These are phyloP conservation scores for Seminavis robusta DNA, from an alignment of 108 stramenopile genomes.

Conservation along the genomic window DNA sequence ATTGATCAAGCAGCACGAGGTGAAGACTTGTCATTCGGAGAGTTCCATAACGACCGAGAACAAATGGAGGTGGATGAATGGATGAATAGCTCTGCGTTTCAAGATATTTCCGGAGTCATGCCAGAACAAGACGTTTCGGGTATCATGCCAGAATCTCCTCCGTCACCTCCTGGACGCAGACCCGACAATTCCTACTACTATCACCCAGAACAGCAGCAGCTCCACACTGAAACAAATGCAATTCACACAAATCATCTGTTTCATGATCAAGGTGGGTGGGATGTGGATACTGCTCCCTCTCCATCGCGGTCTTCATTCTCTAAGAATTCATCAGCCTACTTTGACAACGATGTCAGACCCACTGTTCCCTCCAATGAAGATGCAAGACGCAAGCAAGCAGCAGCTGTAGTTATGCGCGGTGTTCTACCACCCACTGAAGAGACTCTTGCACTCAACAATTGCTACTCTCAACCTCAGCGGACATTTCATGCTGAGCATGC, in stretches of 20 bases:
- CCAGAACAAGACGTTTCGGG: not conserved
- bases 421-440: slow-evolving; percentile 39
- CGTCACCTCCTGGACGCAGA: not conserved
- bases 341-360: slow-evolving; percentile 15
- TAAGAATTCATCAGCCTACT: slow-evolving; percentile 48
- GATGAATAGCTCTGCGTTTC: not conserved
- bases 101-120: slow-evolving; percentile 7
- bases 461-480: slow-evolving; percentile 19
- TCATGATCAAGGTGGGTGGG: too few species aligned
- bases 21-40: not conserved
- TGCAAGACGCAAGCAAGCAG: slow-evolving; percentile 11
- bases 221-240: too few species aligned
- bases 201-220: too few species aligned
- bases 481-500: slow-evolving; percentile 12
- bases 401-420: not conserved
- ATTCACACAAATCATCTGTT: too few species aligned
- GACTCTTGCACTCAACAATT: slow-evolving; percentile 36
- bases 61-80: slow-evolving; percentile 5
- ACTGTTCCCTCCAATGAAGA: not conserved
- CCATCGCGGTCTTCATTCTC: too few species aligned
- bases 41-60: not conserved
- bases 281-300: too few species aligned
- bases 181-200: too few species aligned
- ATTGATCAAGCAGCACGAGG: not conserved
- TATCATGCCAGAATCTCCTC: not conserved